Base-by-base conservation (phyloP, 176 grass and related monocot species). In the Oryza rufipogon region DNA sequence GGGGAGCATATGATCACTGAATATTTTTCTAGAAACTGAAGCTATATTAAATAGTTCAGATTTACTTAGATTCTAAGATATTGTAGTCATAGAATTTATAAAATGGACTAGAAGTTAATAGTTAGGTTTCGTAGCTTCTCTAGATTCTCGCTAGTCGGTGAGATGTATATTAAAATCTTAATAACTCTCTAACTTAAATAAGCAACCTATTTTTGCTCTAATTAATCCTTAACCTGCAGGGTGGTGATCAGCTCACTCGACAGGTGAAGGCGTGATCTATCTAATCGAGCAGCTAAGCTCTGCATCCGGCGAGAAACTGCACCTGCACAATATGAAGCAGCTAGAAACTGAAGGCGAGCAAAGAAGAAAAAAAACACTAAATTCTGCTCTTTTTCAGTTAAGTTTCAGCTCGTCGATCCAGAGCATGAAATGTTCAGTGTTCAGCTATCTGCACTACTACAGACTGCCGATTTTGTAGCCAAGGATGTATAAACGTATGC, bases 211-310 rank as follows among this genome's bases (percentile, higher is more conserved):
- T 67, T 56, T 32, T 44, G 10, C 19, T 87, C n/a, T 49, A 44
- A 63, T 63, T 51, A n/a, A 51, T 52, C 12, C 26, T 52, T 6
- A n/a, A 17, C 22, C 15, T 34, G 71, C 90, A 97, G 95, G 91
- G 79, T 97, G 71, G 95, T 94, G 61, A 97, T 97, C 73, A 92
- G 94, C 11, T 97, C 94, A 11, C 78, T 94, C 58, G 91, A 94
- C 88, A 87, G 75, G 44, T 75, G 66, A 92, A 70, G 41, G 56
- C n/a, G 58, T 63, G 58, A 58, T 32, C 30, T 32, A 58, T 2
- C 9, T n/a, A 58, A 7, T 3, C 19, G 30, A n/a, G 56, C 56
- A 60, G 56, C 56, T 60, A 28, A 54, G 51, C 51, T 58, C 54
- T n/a, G 54, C 17, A 58, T 58, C 19, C 54, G 54, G 7, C 54